Conservation (phyloP, 805 yeast genomes). For the Lachancea nothofagi region DNA sequence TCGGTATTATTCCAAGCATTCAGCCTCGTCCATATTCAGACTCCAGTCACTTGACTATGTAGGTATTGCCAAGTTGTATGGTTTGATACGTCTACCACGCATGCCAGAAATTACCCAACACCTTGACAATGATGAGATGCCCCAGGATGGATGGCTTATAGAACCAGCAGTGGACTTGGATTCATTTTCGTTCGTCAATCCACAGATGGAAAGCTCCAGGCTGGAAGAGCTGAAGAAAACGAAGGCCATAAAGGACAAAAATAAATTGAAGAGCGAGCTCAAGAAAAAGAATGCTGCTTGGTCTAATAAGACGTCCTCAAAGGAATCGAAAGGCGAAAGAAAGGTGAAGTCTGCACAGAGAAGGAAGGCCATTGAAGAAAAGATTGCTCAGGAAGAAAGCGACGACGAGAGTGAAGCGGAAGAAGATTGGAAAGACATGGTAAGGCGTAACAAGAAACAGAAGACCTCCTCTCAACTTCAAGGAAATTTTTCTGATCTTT, state of each 20-base stretch:
- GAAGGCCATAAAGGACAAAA: slow-evolving; percentile 33
- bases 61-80: slow-evolving; percentile 69
- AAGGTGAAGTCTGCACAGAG: slow-evolving; percentile 53
- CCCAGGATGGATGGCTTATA: slow-evolving; percentile 73
- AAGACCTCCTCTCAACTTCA: slow-evolving; percentile 34
- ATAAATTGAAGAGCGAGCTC: slow-evolving; percentile 39
- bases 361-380: slow-evolving; percentile 57
- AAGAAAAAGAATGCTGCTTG: slow-evolving; percentile 62
- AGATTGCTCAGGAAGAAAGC: slow-evolving; percentile 37
- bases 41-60: slow-evolving; percentile 62
- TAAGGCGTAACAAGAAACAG: slow-evolving; percentile 57
- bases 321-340: slow-evolving; percentile 57
- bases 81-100: slow-evolving; percentile 75
- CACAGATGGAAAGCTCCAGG: slow-evolving; percentile 57
- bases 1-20: slow-evolving; percentile 79
- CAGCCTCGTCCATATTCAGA: slow-evolving; percentile 84
- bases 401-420: slow-evolving; percentile 39
- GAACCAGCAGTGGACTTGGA: slow-evolving; percentile 60
- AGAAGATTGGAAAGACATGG: slow-evolving; percentile 85
- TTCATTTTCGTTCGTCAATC: slow-evolving; percentile 56
- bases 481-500: slow-evolving; percentile 60
- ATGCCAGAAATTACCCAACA: slow-evolving; percentile 82
- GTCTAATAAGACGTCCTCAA: slow-evolving; percentile 64
- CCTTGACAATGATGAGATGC: slow-evolving; percentile 42
- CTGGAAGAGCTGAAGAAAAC: slow-evolving; percentile 48